These are phyloP conservation scores for Aurantiochytrium sp. DNA, from an alignment of 108 stramenopile species.

Conservation along the genomic window DNA sequence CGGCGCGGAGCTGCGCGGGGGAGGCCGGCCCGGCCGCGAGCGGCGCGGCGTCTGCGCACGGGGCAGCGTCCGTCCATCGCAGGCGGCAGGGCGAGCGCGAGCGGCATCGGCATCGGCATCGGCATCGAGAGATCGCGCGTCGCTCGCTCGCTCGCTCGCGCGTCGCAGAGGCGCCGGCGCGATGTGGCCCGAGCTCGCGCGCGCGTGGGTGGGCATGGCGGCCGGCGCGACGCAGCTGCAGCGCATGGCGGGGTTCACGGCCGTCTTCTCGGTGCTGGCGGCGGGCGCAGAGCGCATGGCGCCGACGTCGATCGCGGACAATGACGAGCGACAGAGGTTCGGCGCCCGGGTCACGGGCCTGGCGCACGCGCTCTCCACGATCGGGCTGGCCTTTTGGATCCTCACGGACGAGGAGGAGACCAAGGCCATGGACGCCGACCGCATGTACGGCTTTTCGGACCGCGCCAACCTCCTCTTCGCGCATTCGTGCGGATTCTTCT, in stretches of 20 bases:
- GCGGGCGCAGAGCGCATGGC: background rate
- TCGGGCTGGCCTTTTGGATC: background rate
- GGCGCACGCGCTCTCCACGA: background rate
- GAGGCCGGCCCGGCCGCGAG: no score
- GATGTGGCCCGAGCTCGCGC: no score
- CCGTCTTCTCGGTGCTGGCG: background rate
- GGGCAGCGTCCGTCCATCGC: no score
- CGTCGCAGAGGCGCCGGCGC: no score
- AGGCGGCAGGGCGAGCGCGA: no score
- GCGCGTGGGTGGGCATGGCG: background rate
- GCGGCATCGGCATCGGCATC: no score
- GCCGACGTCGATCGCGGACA: background rate
- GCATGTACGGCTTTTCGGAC: conserved; percentile 4
- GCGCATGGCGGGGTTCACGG: background rate
- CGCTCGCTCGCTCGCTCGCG: no score
- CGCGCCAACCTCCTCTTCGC: background rate
- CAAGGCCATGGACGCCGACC: background rate
- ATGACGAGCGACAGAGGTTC: background rate
- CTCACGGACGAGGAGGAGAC: background rate
- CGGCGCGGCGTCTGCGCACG: no score
- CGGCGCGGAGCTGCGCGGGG: no score
- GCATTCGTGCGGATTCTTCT: background rate
- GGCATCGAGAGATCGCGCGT: no score
- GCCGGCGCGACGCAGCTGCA: background rate
- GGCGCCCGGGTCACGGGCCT: background rate